phyloP scores from a whole-genome alignment of 2,329 filamentous ascomycete genomes.

The Colletotrichum nymphaeae region DNA sequence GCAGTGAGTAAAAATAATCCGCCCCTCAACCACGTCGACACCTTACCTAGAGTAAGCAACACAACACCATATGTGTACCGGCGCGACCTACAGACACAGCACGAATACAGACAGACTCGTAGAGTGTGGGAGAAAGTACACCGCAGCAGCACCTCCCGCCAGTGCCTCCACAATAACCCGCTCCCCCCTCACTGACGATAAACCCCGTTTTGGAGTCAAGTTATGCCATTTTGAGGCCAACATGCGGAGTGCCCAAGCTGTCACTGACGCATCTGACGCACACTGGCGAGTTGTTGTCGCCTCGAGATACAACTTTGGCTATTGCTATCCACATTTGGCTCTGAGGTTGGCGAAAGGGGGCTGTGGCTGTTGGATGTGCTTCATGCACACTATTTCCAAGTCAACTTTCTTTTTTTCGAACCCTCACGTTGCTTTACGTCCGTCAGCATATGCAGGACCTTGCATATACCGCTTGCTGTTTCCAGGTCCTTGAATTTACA shows the following conservation, averaged over 20 bases:
- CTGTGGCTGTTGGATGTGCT: slow-evolving; percentile 14
- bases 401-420: slow-evolving; percentile 6
- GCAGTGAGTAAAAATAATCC: slow-evolving; percentile 32
- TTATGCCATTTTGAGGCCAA: slow-evolving; percentile 22
- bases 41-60: slow-evolving; percentile 1
- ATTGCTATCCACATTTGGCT: not conserved
- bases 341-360: slow-evolving; percentile 9
- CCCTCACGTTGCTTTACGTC: slow-evolving; percentile 18
- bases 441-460: slow-evolving; percentile 16
- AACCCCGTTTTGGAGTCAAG: slow-evolving; percentile 9
- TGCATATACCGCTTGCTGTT: slow-evolving; percentile 9
- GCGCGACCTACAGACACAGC: not conserved
- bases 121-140: not conserved
- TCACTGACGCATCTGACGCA: slow-evolving; percentile 11
- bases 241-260: not conserved
- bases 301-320: not conserved
- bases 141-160: slow-evolving; percentile 7
- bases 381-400: not conserved
- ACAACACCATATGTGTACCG: not conserved
- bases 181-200: slow-evolving; percentile 4
- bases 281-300: slow-evolving; percentile 4
- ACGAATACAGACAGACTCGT: too few species aligned
- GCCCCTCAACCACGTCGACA: not conserved
- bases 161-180: slow-evolving; percentile 21
- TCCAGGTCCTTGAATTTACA: not conserved